Conservation (phyloP, 169 alveolate species). For the Plasmodium berghei region DNA sequence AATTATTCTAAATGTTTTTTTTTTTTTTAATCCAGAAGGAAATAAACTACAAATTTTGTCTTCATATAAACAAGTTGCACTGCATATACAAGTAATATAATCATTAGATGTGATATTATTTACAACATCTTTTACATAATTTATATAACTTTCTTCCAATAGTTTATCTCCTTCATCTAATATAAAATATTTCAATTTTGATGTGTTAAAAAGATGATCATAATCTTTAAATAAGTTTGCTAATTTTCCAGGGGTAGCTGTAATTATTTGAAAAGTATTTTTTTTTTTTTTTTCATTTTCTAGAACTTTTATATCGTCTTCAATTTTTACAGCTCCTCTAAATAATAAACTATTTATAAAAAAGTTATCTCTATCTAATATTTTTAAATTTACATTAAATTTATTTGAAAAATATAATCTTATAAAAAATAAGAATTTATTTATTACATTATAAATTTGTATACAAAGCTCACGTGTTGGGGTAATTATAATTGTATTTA, state of each 20-base stretch:
- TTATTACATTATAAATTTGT: slow-evolving; percentile 83
- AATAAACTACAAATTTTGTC: slow-evolving; percentile 53
- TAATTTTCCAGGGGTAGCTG: slow-evolving; percentile 65
- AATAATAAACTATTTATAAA: slow-evolving; percentile 31
- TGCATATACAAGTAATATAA: slow-evolving; percentile 55
- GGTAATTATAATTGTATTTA: slow-evolving; percentile 89
- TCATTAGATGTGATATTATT: slow-evolving; percentile 23
- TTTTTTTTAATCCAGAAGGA: slow-evolving; percentile 17
- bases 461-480: slow-evolving; percentile 95
- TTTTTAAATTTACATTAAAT: slow-evolving; percentile 10
- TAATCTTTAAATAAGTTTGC: slow-evolving; percentile 22
- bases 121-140: slow-evolving; percentile 33
- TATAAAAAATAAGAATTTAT: slow-evolving; percentile 48
- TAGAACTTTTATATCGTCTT: slow-evolving; percentile 46
- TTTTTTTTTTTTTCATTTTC: slow-evolving; percentile 64
- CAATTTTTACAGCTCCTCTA: slow-evolving; percentile 67
- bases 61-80: slow-evolving; percentile 64
- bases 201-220: slow-evolving; percentile 27
- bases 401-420: slow-evolving; percentile 42
- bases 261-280: slow-evolving; percentile 40
- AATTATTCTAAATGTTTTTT: neutral
- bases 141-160: slow-evolving; percentile 59
- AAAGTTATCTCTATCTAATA: slow-evolving; percentile 36
- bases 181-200: slow-evolving; percentile 32
- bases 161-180: slow-evolving; percentile 70